Base-by-base conservation (phyloP, 306 rosid species). In the Alnus rubra region DNA sequence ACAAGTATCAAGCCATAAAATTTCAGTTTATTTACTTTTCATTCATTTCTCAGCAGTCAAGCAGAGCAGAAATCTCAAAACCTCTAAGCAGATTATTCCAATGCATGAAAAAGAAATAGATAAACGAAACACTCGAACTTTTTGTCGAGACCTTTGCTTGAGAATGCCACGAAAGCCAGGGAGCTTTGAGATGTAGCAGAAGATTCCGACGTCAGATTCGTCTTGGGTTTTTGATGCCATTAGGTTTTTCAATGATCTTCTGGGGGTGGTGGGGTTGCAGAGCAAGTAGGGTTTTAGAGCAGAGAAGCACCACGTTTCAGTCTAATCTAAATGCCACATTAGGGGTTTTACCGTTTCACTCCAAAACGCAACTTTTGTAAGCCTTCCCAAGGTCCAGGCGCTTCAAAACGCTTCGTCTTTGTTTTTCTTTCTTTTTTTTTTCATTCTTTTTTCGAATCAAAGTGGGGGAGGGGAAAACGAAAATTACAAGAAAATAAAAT, bases 81-180 rank as follows among this genome's bases (percentile, higher is more conserved):
- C 35, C 10, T 28, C 28, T 23, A 10, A 9, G 15, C 14, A 59
- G 28, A 59, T 59, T 4, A 59, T 3, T 59, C 39, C 6, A 23
- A 59, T 23, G 65, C 65, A 23, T 59, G 65, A 59, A 10, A 9
- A 59, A 59, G 65, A 59, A 59, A 59, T 59, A 4, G 5, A 3
- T 28, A 9, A 28, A 59, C 39, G 14, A 2, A 51, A 14, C 13
- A 69, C 47, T 62, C 16, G 45, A 52, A 75, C 8, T 35, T 63
- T 7, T 59, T 3, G 37, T 49, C 12, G 33, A 77, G 30, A 91
- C 98, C 98, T 94, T 83, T 94, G 98, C 87, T 92, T 94, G 19
- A 94, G 87, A 70, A 94, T 73, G 83, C 97, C 98, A 28, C 97
- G 94, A 80, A 91, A 95, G 69, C 98, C 98, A 73, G 98, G 93